Percentiles rank a stretch among this genome's conserved stretches.
Conservation (phyloP, 768 basidiomycete genomes). For the Chalciporus chontae region DNA sequence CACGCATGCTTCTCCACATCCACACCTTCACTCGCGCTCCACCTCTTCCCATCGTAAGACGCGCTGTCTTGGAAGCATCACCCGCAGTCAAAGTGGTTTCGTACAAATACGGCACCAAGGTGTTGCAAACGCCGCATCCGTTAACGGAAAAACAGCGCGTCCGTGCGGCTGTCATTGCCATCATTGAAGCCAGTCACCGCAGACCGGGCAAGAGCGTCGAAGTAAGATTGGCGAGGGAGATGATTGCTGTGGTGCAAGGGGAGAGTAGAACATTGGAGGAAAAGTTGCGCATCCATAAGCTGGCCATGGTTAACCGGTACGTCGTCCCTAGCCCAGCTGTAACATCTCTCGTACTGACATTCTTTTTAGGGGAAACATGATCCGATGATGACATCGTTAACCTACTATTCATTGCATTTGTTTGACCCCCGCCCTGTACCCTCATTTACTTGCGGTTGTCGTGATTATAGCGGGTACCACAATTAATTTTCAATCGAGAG, state of each 20-base stretch:
- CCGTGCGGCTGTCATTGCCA: constrained; percentile 65
- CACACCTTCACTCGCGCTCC: constrained; percentile 71
- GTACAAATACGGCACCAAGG: constrained; percentile 62
- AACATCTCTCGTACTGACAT: constrained; percentile 1
- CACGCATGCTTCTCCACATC: constrained; percentile 65
- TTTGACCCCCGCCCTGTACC: too few species aligned
- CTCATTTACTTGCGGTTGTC: too few species aligned
- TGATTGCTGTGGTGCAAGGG: constrained; percentile 67
- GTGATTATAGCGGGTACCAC: too few species aligned
- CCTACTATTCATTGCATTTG: too few species aligned
- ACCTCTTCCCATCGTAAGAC: constrained; percentile 75
- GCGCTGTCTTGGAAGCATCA: constrained; percentile 64
- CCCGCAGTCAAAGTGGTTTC: constrained; percentile 66
- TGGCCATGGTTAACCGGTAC: constrained; percentile 77
- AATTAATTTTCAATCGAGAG: too few species aligned
- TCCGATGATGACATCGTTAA: background rate
- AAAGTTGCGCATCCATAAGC: constrained; percentile 60
- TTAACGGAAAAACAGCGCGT: constrained; percentile 80
- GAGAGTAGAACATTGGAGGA: constrained; percentile 55
- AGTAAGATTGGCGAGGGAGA: constrained; percentile 74
- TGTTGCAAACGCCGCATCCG: constrained; percentile 61
- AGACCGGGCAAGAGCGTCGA: constrained; percentile 55
- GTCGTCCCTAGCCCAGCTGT: constrained; percentile 15
- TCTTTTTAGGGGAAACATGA: constrained; percentile 22
- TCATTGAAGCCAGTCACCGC: constrained; percentile 59